Conservation (phyloP, 129 eudicot species). For the Apium graveolens region DNA sequence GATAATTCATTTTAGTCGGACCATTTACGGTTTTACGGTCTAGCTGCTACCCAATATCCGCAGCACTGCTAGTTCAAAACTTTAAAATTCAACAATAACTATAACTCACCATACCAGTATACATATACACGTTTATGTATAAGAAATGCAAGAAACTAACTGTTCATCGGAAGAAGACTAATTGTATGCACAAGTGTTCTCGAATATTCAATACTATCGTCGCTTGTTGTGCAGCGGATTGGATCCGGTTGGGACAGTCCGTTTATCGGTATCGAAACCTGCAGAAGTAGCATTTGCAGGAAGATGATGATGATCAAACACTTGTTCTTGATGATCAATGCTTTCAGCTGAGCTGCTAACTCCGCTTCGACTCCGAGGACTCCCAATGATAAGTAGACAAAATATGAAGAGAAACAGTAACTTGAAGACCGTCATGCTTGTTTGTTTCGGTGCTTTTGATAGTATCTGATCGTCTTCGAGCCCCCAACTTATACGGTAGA, state of each 20-base stretch:
- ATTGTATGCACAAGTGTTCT: not conserved
- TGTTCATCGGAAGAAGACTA: not conserved
- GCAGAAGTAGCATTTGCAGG: not conserved
- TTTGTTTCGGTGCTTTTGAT: not conserved
- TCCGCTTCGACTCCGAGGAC: not conserved
- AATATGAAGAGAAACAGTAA: not conserved
- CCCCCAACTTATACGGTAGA: not conserved
- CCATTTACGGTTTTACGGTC: no score
- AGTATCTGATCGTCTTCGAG: no score
- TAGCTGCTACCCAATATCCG: not conserved
- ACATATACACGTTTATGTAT: not conserved
- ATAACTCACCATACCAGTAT: not conserved
- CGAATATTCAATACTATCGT: not conserved
- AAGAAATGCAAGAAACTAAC: not conserved
- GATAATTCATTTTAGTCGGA: no score
- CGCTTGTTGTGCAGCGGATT: slow-evolving; percentile 8
- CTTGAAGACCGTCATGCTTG: not conserved
- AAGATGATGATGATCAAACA: not conserved
- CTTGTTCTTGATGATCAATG: not conserved
- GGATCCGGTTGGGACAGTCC: not conserved
- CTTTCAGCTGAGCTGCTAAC: not conserved
- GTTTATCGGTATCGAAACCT: not conserved
- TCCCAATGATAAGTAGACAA: not conserved
- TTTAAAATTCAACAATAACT: not conserved
- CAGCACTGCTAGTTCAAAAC: not conserved